These are phyloP conservation scores for Canavalia gladiata DNA, from an alignment of 306 rosid species.

Conservation along the genomic window DNA sequence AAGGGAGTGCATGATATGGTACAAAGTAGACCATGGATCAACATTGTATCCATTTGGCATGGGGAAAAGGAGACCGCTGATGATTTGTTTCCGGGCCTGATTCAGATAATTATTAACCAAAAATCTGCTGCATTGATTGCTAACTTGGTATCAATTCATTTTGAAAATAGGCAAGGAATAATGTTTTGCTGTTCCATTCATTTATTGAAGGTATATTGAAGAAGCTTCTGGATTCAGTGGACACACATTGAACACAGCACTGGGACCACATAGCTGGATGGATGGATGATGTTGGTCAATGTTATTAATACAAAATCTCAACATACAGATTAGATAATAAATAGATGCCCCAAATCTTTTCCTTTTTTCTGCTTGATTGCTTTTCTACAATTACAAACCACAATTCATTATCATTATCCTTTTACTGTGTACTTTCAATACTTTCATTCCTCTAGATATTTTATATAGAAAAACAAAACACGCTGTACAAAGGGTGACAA, in stretches of 20 bases:
- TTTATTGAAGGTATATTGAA: background rate
- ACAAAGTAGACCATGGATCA: no score
- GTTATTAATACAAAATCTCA: background rate
- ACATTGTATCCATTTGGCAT: background rate
- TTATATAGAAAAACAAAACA: background rate
- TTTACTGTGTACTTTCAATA: background rate
- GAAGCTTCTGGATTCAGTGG: constrained; percentile 48
- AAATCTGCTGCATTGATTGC: no score
- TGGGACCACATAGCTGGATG: background rate
- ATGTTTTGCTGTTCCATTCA: background rate
- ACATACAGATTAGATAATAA: background rate
- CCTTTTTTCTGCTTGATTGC: background rate
- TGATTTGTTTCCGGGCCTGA: background rate
- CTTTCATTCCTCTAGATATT: no score
- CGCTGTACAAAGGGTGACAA: background rate
- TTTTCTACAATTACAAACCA: background rate
- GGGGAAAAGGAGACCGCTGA: background rate
- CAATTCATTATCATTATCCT: background rate
- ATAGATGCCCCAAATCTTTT: background rate
- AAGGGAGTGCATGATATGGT: no score
- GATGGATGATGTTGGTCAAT: background rate
- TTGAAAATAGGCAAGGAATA: background rate
- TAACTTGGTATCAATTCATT: no score
- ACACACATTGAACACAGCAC: constrained; percentile 18
- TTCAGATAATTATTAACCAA: background rate